A percentile compares a stretch with the other conserved stretches of the same genome.
These are phyloP conservation scores for Platanus orientalis DNA, from an alignment of 164 flowering plant genomes.

Conservation along the genomic window DNA sequence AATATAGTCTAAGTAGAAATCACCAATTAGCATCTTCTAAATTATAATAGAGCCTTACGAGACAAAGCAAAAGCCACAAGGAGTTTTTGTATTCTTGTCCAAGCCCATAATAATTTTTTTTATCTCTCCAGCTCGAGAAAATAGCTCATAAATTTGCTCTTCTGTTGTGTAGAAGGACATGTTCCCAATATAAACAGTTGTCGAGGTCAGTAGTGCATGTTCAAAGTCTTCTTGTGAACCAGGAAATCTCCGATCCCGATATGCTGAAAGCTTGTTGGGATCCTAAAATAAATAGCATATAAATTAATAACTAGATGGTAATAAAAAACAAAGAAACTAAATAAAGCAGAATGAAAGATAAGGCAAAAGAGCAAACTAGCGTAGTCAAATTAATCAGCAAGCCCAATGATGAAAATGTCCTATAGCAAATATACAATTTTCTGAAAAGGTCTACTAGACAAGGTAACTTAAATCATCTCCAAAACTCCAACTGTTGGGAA, in stretches of 20 bases:
- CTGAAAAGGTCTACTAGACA: too few relatives aligned
- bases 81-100: slow-evolving; percentile 93
- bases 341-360: too few relatives aligned
- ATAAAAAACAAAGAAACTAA: background rate
- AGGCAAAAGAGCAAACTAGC: too few relatives aligned
- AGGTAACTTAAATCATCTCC: too few relatives aligned
- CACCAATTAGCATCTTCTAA: background rate
- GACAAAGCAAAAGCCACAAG: slow-evolving; percentile 96
- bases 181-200: slow-evolving; percentile 81
- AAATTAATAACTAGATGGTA: background rate
- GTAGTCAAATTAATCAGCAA: too few relatives aligned
- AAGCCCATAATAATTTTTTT: slow-evolving; percentile 95
- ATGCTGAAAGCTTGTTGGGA: slow-evolving; percentile 72
- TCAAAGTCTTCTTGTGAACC: slow-evolving; percentile 96
- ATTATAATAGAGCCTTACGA: slow-evolving; percentile 41
- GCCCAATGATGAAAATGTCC: too few relatives aligned
- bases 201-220: slow-evolving; percentile 61
- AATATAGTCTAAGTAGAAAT: background rate
- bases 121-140: slow-evolving; percentile 88
- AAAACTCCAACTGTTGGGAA: too few relatives aligned
- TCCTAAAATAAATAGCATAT: slow-evolving; percentile 41
- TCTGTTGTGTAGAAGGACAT: slow-evolving; percentile 98
- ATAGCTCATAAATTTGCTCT: slow-evolving; percentile 94
- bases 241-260: slow-evolving; percentile 79
- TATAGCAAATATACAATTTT: too few relatives aligned